Conservation (phyloP, 2,329 filamentous ascomycete genomes). For the Cytospora schulzeri region DNA sequence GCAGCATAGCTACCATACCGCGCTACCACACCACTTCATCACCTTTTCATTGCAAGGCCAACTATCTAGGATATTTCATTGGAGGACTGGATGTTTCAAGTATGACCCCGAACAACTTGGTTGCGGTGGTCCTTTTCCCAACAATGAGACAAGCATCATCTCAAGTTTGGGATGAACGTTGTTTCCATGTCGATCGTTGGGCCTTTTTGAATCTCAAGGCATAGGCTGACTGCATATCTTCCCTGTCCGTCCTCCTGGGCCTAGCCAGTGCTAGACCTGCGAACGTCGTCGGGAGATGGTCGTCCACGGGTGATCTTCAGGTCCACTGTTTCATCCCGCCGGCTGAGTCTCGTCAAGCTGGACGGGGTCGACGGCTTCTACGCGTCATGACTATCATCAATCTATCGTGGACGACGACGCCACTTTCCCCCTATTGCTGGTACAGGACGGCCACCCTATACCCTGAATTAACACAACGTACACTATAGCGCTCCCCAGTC, state of each 20-base stretch:
- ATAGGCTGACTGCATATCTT: background rate
- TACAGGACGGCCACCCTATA: background rate
- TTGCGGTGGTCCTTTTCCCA: background rate
- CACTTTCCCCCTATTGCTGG: conserved; percentile 3
- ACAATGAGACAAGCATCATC: conserved; percentile 4
- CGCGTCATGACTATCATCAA: conserved; percentile 2
- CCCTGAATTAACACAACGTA: background rate
- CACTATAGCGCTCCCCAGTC: background rate
- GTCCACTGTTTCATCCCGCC: conserved; percentile 9
- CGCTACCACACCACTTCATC: background rate
- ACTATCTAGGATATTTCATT: background rate
- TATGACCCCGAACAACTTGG: background rate
- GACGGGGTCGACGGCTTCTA: conserved; percentile 14
- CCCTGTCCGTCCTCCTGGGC: conserved; percentile 1
- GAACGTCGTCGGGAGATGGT: background rate
- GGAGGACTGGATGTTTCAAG: background rate
- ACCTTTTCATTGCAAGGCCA: background rate
- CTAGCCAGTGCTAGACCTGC: background rate
- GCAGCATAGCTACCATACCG: background rate
- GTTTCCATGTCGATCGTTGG: conserved; percentile 7
- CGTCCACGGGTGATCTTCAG: background rate
- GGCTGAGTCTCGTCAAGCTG: conserved; percentile 2
- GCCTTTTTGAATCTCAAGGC: conserved; percentile 1
- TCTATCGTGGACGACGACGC: conserved; percentile 12
- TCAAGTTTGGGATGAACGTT: conserved; percentile 4